phyloP scores from a whole-genome alignment of 768 basidiomycete genomes.

The Boletus rex-veris region DNA sequence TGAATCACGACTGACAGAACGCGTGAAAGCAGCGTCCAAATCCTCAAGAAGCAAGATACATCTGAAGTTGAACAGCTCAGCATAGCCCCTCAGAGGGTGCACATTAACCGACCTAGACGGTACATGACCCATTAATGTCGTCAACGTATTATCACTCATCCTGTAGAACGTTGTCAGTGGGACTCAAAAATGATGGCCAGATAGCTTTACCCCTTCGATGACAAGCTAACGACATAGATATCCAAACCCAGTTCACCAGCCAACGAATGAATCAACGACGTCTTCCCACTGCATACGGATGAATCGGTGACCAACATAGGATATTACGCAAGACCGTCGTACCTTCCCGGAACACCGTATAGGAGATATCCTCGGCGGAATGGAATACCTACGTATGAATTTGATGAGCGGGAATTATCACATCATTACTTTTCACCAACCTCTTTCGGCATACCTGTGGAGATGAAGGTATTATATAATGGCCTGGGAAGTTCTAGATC shows the following conservation, averaged over 20 bases:
- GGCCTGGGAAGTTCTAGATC: conserved; percentile 15
- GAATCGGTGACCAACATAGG: conserved; percentile 12
- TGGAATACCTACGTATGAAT: conserved; percentile 60
- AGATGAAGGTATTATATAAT: conserved; percentile 18
- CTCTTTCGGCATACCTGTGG: conserved; percentile 84
- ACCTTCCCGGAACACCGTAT: conserved; percentile 87
- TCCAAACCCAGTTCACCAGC: conserved; percentile 84
- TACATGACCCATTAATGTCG: conserved; percentile 85
- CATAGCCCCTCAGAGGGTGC: conserved; percentile 1
- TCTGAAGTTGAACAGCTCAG: conserved; percentile 37
- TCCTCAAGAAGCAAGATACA: conserved; percentile 93
- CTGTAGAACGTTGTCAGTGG: conserved; percentile 36
- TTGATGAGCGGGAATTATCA: conserved; percentile 20
- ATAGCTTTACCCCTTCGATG: conserved; percentile 71
- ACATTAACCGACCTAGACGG: conserved; percentile 60
- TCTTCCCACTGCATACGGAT: conserved; percentile 61
- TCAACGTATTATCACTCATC: conserved; percentile 88
- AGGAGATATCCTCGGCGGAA: conserved; percentile 84
- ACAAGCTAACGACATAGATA: conserved; percentile 88
- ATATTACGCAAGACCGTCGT: conserved; percentile 5
- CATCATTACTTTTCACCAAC: conserved; percentile 39
- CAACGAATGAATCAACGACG: conserved; percentile 79
- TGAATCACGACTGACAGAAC: conserved; percentile 78
- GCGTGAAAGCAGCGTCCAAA: conserved; percentile 89
- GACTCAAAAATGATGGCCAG: conserved; percentile 2